Base-by-base conservation (phyloP, 306 rosid species). In the Cucumis melo region DNA sequence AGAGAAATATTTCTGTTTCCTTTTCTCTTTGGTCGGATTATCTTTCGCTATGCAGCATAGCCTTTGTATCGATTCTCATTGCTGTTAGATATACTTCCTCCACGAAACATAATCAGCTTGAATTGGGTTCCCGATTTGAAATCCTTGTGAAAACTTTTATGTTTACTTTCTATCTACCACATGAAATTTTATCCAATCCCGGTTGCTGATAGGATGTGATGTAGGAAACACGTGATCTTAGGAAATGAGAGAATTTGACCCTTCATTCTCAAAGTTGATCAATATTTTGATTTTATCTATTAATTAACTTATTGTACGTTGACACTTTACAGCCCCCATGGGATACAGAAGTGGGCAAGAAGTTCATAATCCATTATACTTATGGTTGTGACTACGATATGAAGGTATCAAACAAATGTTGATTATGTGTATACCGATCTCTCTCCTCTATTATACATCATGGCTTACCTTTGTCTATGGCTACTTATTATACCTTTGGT, bases 341-440 rank as follows among this genome's bases (percentile, higher is more conserved):
- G 96, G 99, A 95, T 38, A 81, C 61, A 77, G 83, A 86, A 87
- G 56, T 95, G 68, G 98, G 93, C 77, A 82, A 86, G 77, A 77
- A 84, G 68, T 90, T 82, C 84, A 90, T 95, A 80, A 95, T 95
- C 78, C 99, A 95, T 82, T 95, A 88, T 85, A 95, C 99, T 27
- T 95, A 90, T 34, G 99, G 99, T 71, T 92, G 98, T 53, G 99
- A 95, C 83, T 95, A 92, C 75, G 78, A 80, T 21, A 81, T 92
- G 94, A 95, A 95, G 99, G 99, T 95, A 85, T 24, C 14, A 39
- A 63, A 32, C 51, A 34, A 10, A 55, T 10, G 29, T 42, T 9
- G 17, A 32, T 51, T 50, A 29, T 50, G 16, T 72, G 41, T 5
- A 6, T 48, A 24, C 8, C 34, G 24, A 12, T 48, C 34, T 27